A percentile compares a stretch with the other conserved stretches of the same genome.
phyloP scores from a whole-genome alignment of 2,329 filamentous ascomycete genomes.

The Lachnellula arida region DNA sequence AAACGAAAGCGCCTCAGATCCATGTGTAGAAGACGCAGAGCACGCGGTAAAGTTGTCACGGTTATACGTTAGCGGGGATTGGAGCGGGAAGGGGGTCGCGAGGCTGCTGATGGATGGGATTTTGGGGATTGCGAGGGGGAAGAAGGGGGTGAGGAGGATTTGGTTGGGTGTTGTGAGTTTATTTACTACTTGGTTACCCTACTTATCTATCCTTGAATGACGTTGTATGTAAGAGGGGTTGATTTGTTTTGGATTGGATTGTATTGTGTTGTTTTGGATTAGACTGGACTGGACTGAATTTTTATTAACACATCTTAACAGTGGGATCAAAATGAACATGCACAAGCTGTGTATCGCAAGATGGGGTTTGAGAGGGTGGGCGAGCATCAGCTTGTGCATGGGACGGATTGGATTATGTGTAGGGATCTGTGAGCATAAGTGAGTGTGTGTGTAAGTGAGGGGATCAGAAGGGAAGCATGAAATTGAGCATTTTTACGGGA shows the following conservation, averaged over 20 bases:
- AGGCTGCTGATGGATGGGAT: constrained; percentile 29
- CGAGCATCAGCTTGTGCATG: constrained; percentile 38
- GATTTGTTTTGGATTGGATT: too few relatives aligned
- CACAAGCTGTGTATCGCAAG: constrained; percentile 37
- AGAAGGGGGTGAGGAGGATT: constrained; percentile 36
- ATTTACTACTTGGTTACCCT: not conserved
- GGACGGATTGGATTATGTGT: constrained; percentile 40
- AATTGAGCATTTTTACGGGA: too few relatives aligned
- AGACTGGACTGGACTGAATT: too few relatives aligned
- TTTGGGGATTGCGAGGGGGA: constrained; percentile 33
- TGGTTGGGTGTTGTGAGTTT: constrained; percentile 39
- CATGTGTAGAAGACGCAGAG: constrained; percentile 33
- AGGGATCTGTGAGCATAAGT: constrained; percentile 34
- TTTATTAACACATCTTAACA: not conserved
- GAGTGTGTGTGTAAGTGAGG: too few relatives aligned
- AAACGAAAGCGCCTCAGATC: constrained; percentile 35
- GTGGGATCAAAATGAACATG: constrained; percentile 42
- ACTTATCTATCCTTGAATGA: not conserved
- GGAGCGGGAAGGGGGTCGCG: constrained; percentile 38
- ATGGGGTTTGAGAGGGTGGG: constrained; percentile 39
- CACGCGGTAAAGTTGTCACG: constrained; percentile 39
- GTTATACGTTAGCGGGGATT: constrained; percentile 36
- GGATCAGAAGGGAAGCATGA: not conserved
- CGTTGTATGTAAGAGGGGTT: too few relatives aligned
- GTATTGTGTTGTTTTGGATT: too few relatives aligned